Evolutionary conservation across 2,329 filamentous ascomycete species (phyloP).

Genomic region (Aspergillus brunneoviolaceus): DNA sequence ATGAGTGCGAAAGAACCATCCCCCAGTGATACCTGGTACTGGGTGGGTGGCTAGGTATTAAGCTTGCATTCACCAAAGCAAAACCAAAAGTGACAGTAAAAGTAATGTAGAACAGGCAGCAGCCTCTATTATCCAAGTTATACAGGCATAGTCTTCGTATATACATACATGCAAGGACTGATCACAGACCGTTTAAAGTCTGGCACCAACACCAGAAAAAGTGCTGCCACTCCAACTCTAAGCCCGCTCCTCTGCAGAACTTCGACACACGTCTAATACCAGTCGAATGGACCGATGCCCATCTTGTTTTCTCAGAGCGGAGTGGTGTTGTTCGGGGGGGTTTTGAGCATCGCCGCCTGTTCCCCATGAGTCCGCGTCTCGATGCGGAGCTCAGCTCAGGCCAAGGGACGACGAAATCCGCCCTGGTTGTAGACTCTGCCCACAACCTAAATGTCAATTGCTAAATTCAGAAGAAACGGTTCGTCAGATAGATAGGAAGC

Average conservation of each 20-base stretch:
- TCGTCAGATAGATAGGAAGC: slow-evolving; percentile 5
- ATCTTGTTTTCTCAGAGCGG: slow-evolving; percentile 18
- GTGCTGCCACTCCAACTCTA: background rate
- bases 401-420: background rate
- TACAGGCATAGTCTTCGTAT: slow-evolving; percentile 2
- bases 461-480: slow-evolving; percentile 8
- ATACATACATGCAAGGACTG: slow-evolving; percentile 9
- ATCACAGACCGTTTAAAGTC: background rate
- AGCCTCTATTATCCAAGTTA: slow-evolving; percentile 5
- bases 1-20: background rate
- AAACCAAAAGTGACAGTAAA: too few species aligned
- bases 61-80: too few species aligned
- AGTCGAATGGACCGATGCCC: background rate
- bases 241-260: slow-evolving; percentile 3
- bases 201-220: background rate
- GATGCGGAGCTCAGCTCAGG: too few species aligned
- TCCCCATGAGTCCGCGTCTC: background rate
- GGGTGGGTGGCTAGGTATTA: background rate
- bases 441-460: slow-evolving; percentile 1
- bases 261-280: slow-evolving; percentile 3
- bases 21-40: background rate
- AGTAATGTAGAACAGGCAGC: background rate
- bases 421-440: background rate
- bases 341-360: background rate
- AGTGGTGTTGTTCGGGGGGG: slow-evolving; percentile 13